phyloP scores from a whole-genome alignment of 2,329 filamentous ascomycete genomes.

The Rutstroemia sp. region DNA sequence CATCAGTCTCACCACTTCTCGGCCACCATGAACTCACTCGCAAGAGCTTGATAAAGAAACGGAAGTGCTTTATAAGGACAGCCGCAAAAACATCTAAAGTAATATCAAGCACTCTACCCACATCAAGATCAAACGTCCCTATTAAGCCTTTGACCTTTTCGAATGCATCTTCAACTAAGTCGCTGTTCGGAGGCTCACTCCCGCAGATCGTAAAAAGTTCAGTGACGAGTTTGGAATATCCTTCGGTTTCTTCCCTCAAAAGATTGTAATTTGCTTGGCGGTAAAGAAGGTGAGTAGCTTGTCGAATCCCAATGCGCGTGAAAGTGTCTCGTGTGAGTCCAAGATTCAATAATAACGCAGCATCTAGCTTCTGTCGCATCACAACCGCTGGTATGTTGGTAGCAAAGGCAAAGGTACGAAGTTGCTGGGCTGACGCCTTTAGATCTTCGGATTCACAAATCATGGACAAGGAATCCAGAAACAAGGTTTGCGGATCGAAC shows the following conservation, averaged over 20 bases:
- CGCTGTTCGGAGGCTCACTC: constrained; percentile 64
- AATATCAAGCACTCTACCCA: constrained; percentile 88
- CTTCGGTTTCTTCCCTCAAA: constrained; percentile 89
- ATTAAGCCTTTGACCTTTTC: constrained; percentile 91
- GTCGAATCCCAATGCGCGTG: constrained; percentile 71
- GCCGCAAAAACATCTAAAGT: constrained; percentile 93
- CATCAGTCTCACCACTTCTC: constrained; percentile 46
- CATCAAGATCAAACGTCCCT: constrained; percentile 93
- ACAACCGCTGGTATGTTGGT: constrained; percentile 64
- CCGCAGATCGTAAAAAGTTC: constrained; percentile 89
- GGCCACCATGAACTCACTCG: constrained; percentile 97
- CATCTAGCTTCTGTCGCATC: constrained; percentile 80
- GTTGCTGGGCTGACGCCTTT: constrained; percentile 32
- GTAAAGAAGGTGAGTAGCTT: constrained; percentile 88
- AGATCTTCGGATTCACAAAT: constrained; percentile 59
- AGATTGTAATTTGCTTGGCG: constrained; percentile 96
- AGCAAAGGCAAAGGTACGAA: constrained; percentile 63
- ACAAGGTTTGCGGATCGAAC: constrained; percentile 61
- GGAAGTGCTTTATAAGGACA: constrained; percentile 83
- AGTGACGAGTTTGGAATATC: constrained; percentile 91
- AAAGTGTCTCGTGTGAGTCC: constrained; percentile 84
- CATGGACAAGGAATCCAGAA: constrained; percentile 77
- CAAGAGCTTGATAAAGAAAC: constrained; percentile 91
- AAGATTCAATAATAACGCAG: constrained; percentile 63
- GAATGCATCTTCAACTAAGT: constrained; percentile 77